Base-by-base conservation (phyloP, 2,329 filamentous ascomycete genomes). In the Gaeumannomyces sp. region DNA sequence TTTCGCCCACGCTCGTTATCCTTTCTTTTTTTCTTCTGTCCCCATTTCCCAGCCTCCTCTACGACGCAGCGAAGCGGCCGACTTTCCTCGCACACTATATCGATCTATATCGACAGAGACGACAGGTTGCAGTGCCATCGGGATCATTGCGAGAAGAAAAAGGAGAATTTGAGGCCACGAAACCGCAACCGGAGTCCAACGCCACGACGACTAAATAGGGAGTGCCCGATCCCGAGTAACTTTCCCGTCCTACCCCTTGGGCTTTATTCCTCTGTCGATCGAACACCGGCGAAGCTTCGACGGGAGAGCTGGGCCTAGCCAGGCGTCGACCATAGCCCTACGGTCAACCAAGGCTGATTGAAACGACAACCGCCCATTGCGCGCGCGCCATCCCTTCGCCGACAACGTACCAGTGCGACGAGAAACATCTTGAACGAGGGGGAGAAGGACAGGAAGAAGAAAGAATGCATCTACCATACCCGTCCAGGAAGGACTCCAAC, bases 401-500 rank as follows among this genome's bases (percentile, higher is more conserved):
- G 45, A 53, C 45, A n/a, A 53, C 45, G 22, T 7, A 53, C 5
- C 22, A n/a, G 45, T 19, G 5, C 19, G 45, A 53, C 19, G 45
- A n/a, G 45, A 14, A n/a, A 14, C 45, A 45, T 8, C 31, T 8
- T 8, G 31, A 31, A 4, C 31, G 7, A n/a, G 45, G 22, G 35
- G 45, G 22, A n/a, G 25, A 60, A 33, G 27, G 10, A 33, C 22
- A 28, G 25, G 33, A 62, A 56, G 31, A 45, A 25, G 13, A 13
- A 28, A 67, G 63, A 70, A 95, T 97, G 92, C 93, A 97, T 76
- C 93, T 94, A 82, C 92, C 93, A 68, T 88, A 96, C 71, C 93
- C 93, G 64, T 86, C 92, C 72, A 89, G 93, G 76, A 96, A 94
- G 79, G 87, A 85, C 73, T 94, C 91, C 69, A 87, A 89, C 73